Evolutionary conservation across 768 basidiomycete genomes (phyloP), one percentile per base, ranked within the genome.

Genomic region (Boletus eberwhitei): DNA sequence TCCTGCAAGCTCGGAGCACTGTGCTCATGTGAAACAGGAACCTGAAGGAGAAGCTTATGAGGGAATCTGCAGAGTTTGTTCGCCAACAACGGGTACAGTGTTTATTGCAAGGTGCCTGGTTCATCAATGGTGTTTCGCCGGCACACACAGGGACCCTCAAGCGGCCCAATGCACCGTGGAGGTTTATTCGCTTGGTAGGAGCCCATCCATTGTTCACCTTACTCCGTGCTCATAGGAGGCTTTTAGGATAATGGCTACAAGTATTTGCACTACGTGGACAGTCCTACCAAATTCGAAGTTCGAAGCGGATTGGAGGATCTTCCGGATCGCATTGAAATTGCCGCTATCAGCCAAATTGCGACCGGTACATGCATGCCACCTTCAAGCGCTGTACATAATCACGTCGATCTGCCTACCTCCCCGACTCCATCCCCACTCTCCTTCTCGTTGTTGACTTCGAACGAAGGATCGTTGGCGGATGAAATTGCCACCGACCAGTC

Each of bases 41-140:
- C 67, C 74, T 97, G 41, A 84, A 91, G 19, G 85, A 84, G 40
- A 90, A 91, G 60, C 76, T 97, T 21, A 90, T 90, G 76, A 91
- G 85, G 64, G 93, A 97, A 67, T 93, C 90, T 14, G 91, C 83
- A 59, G 90, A 93, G 64, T 95, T 94, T 63, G 89, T 97, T 21
- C 79, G 87, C 39, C 86, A 89, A 66, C 93, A 97, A 70, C 80
- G 93, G 50, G 87, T 94, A 64, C 87, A 90, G 59, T 95, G 93
- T 64, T 71, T 97, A 37, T 74, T 92, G 43, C 87, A 93, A 66
- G 93, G 93, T 32, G 88, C 91, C 21, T 97, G 93, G 93, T 95
- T 97, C 70, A 82, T 90, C 58, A 93, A 87, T 63, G 92, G 85
- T 1, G 72, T 88, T 37, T 84, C 85, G 0, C 71, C 77, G 39